Base-by-base conservation (phyloP, 441 rosid species). In the Manihot esculenta region DNA sequence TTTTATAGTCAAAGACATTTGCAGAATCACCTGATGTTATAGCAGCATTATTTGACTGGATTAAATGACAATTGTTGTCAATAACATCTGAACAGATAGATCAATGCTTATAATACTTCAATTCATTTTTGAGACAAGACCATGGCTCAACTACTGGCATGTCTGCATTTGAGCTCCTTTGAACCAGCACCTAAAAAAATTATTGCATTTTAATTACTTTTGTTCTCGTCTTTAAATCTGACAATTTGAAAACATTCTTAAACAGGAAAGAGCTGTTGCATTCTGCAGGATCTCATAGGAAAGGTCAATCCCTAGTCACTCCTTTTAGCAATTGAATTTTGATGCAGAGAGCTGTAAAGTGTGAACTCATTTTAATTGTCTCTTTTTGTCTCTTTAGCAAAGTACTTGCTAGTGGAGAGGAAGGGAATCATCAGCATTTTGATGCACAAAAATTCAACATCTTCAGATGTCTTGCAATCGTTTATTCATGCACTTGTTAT, bases 401-500 rank as follows among this genome's bases (percentile, higher is more conserved):
- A 83, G 67, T 94, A 94, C 74, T 75, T 94, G 72, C 71, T 90
- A 56, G 79, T 83, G 62, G 88, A 86, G 77, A 80, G 79, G 74
- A 80, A 85, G 70, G 85, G 87, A 78, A 78, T 18, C 55, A 75
- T 90, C 38, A 44, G 76, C 62, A 80, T 87, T 66, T 62, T 89
- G 57, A 63, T 88, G 60, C 97, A 92, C 82, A 94, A 84, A 81
- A 81, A 85, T 78, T 74, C 95, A 23, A 74, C 61, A 7, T 85
- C 89, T 65, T 63, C 82, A 7, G 97, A 92, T 78, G 81, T 89
- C 72, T 79, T 92, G 87, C 88, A 79, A 83, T 89, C 99, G 21
- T 92, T 84, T 72, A 70, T 87, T 38, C 97, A 92, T 69, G 97
- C 94, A 7, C 87, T 89, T 72, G 94, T 85, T 76, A 72, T 84